Conservation (phyloP, 371 early-diverging fungal genomes). For the Mortierella sp. region DNA sequence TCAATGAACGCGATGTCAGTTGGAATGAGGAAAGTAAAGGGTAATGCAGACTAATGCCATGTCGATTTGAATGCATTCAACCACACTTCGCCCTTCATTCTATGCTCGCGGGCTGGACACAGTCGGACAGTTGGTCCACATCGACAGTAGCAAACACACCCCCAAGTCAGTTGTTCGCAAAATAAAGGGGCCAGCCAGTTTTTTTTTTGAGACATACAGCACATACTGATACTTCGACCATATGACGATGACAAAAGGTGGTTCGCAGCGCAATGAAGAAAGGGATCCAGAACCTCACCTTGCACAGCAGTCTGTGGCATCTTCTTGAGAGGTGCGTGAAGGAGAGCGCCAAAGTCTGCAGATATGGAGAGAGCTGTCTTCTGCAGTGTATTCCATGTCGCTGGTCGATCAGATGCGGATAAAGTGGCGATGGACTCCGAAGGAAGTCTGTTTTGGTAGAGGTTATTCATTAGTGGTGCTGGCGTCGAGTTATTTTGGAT, state of each 20-base stretch:
- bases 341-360: background rate
- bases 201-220: constrained; percentile 7
- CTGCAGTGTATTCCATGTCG: too few species aligned
- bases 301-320: constrained; percentile 1
- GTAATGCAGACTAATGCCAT: background rate
- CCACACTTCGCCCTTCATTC: too few species aligned
- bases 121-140: background rate
- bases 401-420: too few species aligned
- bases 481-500: too few species aligned
- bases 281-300: too few species aligned
- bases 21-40: background rate
- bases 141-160: background rate
- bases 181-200: constrained; percentile 32
- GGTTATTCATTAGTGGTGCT: too few species aligned
- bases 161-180: constrained; percentile 39
- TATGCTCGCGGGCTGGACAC: too few species aligned
- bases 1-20: too few species aligned
- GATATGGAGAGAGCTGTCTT: background rate
- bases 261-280: too few species aligned
- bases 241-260: too few species aligned
- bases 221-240: background rate
- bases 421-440: too few species aligned
- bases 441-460: background rate
- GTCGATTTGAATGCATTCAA: background rate
- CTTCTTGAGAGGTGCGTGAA: too few species aligned